A percentile compares a stretch with the other conserved stretches of the same genome.
phyloP scores from a whole-genome alignment of 805 yeast genomes.

The Kregervanrija delftensis region DNA sequence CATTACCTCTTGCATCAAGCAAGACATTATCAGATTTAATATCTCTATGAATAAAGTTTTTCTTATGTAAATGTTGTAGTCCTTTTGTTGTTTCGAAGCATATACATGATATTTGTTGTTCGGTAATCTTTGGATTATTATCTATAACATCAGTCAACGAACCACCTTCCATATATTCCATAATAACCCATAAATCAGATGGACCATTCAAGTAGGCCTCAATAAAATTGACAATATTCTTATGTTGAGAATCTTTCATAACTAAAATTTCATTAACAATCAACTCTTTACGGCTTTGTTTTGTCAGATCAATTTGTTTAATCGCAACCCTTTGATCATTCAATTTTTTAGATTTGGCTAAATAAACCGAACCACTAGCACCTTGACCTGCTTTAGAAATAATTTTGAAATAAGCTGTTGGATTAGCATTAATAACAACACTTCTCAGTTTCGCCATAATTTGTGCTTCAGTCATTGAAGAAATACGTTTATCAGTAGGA shows the following conservation, averaged over 20 bases:
- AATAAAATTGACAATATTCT: conserved; percentile 88
- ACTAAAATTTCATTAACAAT: conserved; percentile 94
- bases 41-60: conserved; percentile 92
- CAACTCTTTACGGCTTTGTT: conserved; percentile 90
- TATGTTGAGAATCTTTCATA: conserved; percentile 93
- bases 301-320: conserved; percentile 88
- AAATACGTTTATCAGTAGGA: conserved; percentile 43
- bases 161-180: conserved; percentile 99
- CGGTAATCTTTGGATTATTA: conserved; percentile 71
- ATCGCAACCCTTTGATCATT: conserved; percentile 75
- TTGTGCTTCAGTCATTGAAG: conserved; percentile 79
- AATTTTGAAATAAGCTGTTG: conserved; percentile 72
- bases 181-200: conserved; percentile 93
- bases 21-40: conserved; percentile 94
- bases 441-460: conserved; percentile 72
- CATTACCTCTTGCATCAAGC: conserved; percentile 72
- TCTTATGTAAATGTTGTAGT: conserved; percentile 82
- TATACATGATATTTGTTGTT: conserved; percentile 86
- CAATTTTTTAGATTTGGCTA: conserved; percentile 58
- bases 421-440: conserved; percentile 80
- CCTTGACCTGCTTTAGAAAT: conserved; percentile 94
- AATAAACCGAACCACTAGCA: conserved; percentile 92
- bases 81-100: conserved; percentile 90
- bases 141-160: conserved; percentile 93
- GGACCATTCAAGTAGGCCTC: conserved; percentile 81